Conservation (phyloP, 2,329 filamentous ascomycete species). For the Fusarium pseudocircinatum region DNA sequence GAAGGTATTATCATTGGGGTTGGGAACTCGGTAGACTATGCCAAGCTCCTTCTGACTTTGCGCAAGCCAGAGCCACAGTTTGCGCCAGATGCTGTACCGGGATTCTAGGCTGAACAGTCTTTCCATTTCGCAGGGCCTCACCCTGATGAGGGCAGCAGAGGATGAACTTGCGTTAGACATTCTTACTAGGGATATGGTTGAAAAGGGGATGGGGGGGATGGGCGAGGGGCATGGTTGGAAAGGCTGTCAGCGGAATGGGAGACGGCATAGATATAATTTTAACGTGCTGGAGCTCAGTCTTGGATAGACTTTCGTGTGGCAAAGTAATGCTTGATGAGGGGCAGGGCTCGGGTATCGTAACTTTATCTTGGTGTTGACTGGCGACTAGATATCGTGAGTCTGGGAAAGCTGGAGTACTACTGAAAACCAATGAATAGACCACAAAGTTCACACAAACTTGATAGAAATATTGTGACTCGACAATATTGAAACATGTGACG, state of each 20-base stretch:
- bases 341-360: background rate
- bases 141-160: background rate
- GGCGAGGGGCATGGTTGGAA: background rate
- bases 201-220: background rate
- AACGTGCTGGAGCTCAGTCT: no score
- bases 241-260: rapidly evolving
- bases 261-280: no score
- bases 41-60: background rate
- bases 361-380: background rate
- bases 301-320: background rate
- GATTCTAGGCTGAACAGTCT: background rate
- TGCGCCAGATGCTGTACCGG: background rate
- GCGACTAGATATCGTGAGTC: background rate
- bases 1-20: background rate
- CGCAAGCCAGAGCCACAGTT: background rate
- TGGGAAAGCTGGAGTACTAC: background rate
- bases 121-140: background rate
- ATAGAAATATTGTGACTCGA: background rate
- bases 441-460: rapidly evolving
- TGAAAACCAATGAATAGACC: background rate
- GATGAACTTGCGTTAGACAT: background rate
- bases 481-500: rapidly evolving
- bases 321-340: background rate
- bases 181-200: background rate
- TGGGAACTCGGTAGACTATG: background rate